Evolutionary conservation across 2,329 filamentous ascomycete genomes (phyloP).

Genomic region (Ascochyta clinopodiicola): DNA sequence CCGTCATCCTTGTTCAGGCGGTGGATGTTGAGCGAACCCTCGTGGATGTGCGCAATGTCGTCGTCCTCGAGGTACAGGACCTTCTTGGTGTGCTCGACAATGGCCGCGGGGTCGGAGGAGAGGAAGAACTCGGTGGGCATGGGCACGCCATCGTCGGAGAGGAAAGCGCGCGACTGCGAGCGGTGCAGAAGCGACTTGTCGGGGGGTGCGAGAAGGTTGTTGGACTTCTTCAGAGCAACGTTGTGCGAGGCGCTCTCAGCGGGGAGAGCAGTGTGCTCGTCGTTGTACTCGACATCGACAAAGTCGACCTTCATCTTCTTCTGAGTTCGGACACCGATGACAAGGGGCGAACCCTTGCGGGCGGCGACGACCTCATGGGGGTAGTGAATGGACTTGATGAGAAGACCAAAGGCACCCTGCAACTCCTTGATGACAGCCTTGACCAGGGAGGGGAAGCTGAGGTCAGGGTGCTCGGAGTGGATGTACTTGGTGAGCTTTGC

Average conservation of each 20-base stretch:
- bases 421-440: conserved; percentile 99
- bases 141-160: conserved; percentile 96
- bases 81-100: conserved; percentile 99
- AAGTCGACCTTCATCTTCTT: conserved; percentile 99
- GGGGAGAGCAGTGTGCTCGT: conserved; percentile 77
- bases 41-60: conserved; percentile 99
- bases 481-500: conserved; percentile 99
- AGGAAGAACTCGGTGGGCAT: conserved; percentile 99
- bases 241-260: conserved; percentile 97
- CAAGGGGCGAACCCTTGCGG: conserved; percentile 96
- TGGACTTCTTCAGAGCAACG: conserved; percentile 86
- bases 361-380: conserved; percentile 97
- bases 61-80: conserved; percentile 99
- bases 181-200: conserved; percentile 99
- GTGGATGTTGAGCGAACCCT: conserved; percentile 98
- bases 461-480: conserved; percentile 89
- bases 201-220: conserved; percentile 74
- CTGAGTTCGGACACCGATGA: conserved; percentile 94
- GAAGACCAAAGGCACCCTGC: conserved; percentile 93
- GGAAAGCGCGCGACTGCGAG: conserved; percentile 97
- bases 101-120: conserved; percentile 96
- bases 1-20: conserved; percentile 96
- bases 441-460: conserved; percentile 94
- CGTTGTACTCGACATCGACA: conserved; percentile 96
- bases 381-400: conserved; percentile 98